Percentiles rank a stretch among this genome's conserved stretches.
Evolutionary conservation across 345 rosid species (phyloP).

Genomic region (Aethionema arabicum): DNA sequence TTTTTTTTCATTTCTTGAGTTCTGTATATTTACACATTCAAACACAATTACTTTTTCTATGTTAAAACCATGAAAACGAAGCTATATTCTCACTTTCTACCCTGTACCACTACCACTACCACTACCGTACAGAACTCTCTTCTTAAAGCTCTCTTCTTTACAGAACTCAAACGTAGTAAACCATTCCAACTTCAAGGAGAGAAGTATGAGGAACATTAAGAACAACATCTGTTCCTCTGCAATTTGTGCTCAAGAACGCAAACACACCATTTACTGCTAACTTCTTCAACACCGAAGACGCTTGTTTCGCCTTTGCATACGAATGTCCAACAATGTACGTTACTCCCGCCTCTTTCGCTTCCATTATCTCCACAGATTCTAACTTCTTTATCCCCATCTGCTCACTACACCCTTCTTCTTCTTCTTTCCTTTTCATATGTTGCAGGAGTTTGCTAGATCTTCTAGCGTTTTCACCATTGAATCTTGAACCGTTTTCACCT

Average conservation of each 20-base stretch:
- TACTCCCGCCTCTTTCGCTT: conserved; percentile 69
- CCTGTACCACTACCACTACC: background rate
- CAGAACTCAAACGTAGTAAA: conserved; percentile 50
- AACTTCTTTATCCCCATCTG: conserved; percentile 28
- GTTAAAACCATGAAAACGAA: conserved; percentile 15
- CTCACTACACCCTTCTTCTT: conserved; percentile 1
- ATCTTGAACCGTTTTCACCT: conserved; percentile 21
- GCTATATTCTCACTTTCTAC: conserved; percentile 15
- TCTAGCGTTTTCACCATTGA: background rate
- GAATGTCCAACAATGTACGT: conserved; percentile 69
- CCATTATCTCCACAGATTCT: conserved; percentile 48
- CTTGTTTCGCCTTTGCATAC: conserved; percentile 59
- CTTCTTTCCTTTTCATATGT: background rate
- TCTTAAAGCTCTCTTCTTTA: background rate
- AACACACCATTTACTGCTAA: conserved; percentile 54
- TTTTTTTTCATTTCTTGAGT: background rate
- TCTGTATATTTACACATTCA: conserved; percentile 30
- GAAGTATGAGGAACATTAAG: conserved; percentile 68
- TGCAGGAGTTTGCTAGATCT: conserved; percentile 17
- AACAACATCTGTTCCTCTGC: conserved; percentile 62
- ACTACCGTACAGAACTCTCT: too few species aligned
- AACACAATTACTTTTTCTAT: background rate
- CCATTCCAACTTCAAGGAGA: conserved; percentile 78
- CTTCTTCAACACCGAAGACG: conserved; percentile 63
- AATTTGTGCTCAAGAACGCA: conserved; percentile 69